These are phyloP conservation scores for Stephanodiscus minutulus DNA, from an alignment of 108 stramenopile species.

Conservation along the genomic window DNA sequence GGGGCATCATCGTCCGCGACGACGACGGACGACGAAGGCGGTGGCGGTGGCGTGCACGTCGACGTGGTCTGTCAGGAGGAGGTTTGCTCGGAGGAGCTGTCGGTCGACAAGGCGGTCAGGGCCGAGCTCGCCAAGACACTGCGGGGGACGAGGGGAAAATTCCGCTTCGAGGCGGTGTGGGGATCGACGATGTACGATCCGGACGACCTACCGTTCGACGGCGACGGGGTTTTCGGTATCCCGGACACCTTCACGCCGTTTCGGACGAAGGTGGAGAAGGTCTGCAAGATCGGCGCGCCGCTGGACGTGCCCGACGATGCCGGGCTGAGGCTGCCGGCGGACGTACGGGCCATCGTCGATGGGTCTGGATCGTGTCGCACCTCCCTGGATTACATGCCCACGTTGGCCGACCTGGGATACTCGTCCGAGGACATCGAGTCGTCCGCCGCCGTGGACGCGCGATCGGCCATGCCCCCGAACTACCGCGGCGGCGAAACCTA, in stretches of 20 bases:
- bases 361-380: background rate
- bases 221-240: slow-evolving; percentile 74
- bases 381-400: slow-evolving; percentile 55
- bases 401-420: slow-evolving; percentile 78
- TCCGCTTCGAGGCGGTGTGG: slow-evolving; percentile 76
- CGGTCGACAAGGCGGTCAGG: slow-evolving; percentile 62
- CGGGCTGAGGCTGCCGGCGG: slow-evolving; percentile 44
- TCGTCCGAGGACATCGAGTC: slow-evolving; percentile 54
- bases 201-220: slow-evolving; percentile 79
- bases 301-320: slow-evolving; percentile 60
- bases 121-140: slow-evolving; percentile 33
- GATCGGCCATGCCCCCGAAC: slow-evolving; percentile 65
- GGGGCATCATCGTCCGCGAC: background rate
- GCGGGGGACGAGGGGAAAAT: slow-evolving; percentile 12
- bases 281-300: slow-evolving; percentile 63
- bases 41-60: slow-evolving; percentile 1
- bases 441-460: slow-evolving; percentile 54
- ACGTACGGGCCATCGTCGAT: slow-evolving; percentile 6
- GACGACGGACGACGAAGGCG: background rate
- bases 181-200: slow-evolving; percentile 90
- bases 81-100: slow-evolving; percentile 74
- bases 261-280: slow-evolving; percentile 89
- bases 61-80: slow-evolving; percentile 71
- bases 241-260: slow-evolving; percentile 92
- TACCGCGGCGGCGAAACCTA: slow-evolving; percentile 93